These are phyloP conservation scores for Aurantiochytrium sp. DNA, from an alignment of 108 stramenopile species.

Conservation along the genomic window DNA sequence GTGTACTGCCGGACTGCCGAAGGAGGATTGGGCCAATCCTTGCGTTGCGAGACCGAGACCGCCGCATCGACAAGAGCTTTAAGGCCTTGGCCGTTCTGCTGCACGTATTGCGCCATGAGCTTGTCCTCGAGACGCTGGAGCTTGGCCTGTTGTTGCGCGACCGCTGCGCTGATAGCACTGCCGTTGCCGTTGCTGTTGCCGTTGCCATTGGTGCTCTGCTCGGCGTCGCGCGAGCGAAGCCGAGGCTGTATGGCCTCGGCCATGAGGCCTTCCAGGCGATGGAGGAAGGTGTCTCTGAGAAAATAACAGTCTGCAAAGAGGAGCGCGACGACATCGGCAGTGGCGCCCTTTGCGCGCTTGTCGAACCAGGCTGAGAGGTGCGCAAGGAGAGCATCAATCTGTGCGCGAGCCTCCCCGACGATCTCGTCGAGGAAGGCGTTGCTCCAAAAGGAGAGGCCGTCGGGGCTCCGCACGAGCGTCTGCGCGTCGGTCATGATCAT, in stretches of 20 bases:
- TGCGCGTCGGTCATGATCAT: background rate
- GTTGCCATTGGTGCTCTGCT: background rate
- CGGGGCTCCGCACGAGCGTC: background rate
- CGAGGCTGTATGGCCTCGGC: background rate
- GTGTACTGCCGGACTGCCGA: background rate
- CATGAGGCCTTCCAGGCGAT: background rate
- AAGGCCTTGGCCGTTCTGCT: background rate
- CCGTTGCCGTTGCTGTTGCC: background rate
- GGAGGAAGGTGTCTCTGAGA: background rate
- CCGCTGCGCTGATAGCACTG: background rate
- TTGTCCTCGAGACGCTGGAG: background rate
- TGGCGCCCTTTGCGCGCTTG: background rate
- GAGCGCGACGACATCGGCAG: background rate
- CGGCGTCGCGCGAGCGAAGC: background rate
- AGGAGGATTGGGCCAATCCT: conserved; percentile 1
- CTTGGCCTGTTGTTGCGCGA: background rate
- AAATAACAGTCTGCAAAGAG: background rate
- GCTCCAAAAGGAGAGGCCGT: background rate
- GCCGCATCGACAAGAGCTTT: background rate
- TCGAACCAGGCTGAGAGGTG: background rate
- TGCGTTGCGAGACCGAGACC: background rate
- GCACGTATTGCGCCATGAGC: conserved; percentile 24
- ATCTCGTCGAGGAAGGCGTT: background rate
- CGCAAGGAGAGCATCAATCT: background rate
- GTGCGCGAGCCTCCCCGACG: background rate